Base-by-base conservation (phyloP, 768 basidiomycete genomes). In the Tylopilus sp. region DNA sequence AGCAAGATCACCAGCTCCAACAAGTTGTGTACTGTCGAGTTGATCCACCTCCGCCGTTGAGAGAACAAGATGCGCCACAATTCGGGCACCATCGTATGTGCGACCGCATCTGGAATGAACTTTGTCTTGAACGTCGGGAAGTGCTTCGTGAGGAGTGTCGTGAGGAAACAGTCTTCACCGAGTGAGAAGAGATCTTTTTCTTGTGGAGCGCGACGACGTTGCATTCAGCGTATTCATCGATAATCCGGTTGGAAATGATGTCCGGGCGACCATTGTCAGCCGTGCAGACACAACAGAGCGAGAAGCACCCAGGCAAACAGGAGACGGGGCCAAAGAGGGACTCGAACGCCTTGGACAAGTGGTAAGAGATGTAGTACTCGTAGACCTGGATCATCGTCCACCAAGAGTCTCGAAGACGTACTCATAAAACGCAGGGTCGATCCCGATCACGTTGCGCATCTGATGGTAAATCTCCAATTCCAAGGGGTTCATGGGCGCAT, bases 351-450 rank as follows among this genome's bases (percentile, higher is more conserved):
- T 99, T 99, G 45, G 97, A 92, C 79, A 99, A 85, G 72, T 98
- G 93, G 74, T 99, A 96, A 0, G 94, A 98, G 62, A 99, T 93
- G 76, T 92, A 99, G 79, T 98, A 98, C 67, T 98, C 96, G 76
- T 97, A 98, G 29, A 98, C 96, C 78, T 98, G 94, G 87, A 95
- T 91, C 94, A 97, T 97, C 9, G 93, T 96, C 57, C n/a, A n/a
- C n/a, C n/a, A n/a, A n/a, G n/a, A n/a, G n/a, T n/a, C n/a, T n/a
- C n/a, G n/a, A 97, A 96, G 59, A 98, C 88, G 67, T 97, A 97
- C 73, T 98, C 94, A 69, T 98, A 98, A 71, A 98, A 98, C 9
- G 92, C 88, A 1, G 94, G 94, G 63, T 98, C 93, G 55, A 98
- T 94, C 14, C 94, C 94, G 57, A 98, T 96, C 54, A 97, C 92